Base-by-base conservation (phyloP, 345 rosid species). In the Combretum micranthum region DNA sequence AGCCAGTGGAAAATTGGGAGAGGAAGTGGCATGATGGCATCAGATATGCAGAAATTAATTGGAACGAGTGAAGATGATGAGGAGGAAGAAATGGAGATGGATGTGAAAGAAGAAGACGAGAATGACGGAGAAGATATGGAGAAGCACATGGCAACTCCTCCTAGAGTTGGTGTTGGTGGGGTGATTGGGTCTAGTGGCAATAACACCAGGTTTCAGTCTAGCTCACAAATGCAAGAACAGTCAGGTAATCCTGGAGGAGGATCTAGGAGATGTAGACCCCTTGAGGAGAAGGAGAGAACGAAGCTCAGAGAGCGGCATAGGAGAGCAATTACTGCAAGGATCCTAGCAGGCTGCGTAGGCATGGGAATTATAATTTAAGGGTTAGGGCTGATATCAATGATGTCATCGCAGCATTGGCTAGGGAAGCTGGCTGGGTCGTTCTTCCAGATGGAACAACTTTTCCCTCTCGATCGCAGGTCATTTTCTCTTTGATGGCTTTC, bases 371-470 rank as follows among this genome's bases (percentile, higher is more conserved):
- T 82, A 94, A 94, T 74, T 87, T 94, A 16, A 83, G 97, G 72
- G 97, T 94, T 53, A 87, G 99, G 73, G 99, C 99, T 65, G 99
- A 94, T 75, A 94, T 90, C 26, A 94, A 94, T 58, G 99, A 94
- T 68, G 99, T 94, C 52, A 94, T 94, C 55, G 95, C 96, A 22
- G 99, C 99, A 68, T 76, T 94, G 75, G 99, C 99, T 4, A 87
- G 96, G 75, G 99, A 94, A 78, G 99, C 99, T 76, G 97, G 97
- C 20, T 90, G 99, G 99, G 95, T 87, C 67, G 99, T 94, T 74
- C 95, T 94, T 62, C 97, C 99, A 32, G 99, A 94, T 84, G 99
- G 99, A 72, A 94, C 99, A 32, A 90, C 97, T 52, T 90, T 87
- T 65, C 99, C 99, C 52, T 87, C 96, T 21, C 85, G 80, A 78